Base-by-base conservation (phyloP, 2,329 filamentous ascomycete species). In the Scedosporium aurantiacum region DNA sequence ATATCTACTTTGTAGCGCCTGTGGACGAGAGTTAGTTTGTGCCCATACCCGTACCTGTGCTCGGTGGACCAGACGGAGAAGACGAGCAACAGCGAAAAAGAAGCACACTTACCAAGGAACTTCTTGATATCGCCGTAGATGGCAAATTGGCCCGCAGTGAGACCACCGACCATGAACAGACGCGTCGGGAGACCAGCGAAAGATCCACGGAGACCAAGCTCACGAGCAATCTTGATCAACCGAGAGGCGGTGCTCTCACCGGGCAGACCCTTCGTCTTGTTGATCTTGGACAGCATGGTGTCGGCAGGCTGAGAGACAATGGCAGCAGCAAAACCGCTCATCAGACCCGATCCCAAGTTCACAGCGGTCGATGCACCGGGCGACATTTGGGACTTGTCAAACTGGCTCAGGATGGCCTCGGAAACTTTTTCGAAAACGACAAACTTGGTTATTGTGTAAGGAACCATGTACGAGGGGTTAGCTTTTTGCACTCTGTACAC, bases 361-460 rank as follows among this genome's bases (percentile, higher is more conserved):
- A 90, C 84, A 75, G 79, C 78, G 67, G 90, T 95, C 81, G 93
- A 89, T 70, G 82, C 79, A 71, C 81, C 81, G 70, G 82, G 77
- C 70, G 86, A 87, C 68, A 89, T 76, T 63, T 78, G 80, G 71
- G 81, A 77, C 83, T 92, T 93, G 82, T 90, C 87, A 73, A 88
- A 76, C 60, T 72, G 65, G 68, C 78, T 75, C 82, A 86, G 93
- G 79, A 89, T 75, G 68, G 81, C 71, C 80, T 94, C 90, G 70
- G 85, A 80, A 70, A 91, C 88, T 83, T 93, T 93, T 80, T 95
- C 90, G 84, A 85, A 94, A 70, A 92, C 90, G 77, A 93, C 90
- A 80, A 95, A 95, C 82, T 95, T 95, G 83, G 90, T 82, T 88
- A 94, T 92, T 76, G 90, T 95, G 82, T 95, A 95, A 67, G 90